A percentile compares a stretch with the other conserved stretches of the same genome.
Conservation (phyloP, 148 eudicot genomes). For the Dysphania ambrosioides region DNA sequence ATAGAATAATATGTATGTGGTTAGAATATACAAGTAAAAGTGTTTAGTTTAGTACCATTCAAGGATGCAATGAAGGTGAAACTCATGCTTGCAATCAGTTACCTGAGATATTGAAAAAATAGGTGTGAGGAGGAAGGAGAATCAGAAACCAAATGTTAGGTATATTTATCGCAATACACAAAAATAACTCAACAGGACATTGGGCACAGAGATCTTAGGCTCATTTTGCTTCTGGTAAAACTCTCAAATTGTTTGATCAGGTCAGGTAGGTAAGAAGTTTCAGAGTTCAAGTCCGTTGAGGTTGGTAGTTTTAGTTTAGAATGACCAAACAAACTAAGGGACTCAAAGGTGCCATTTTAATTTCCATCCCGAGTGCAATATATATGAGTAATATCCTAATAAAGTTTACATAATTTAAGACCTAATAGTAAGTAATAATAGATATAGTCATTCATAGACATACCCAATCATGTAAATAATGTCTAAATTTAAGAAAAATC, state of each 20-base stretch:
- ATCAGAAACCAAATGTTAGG: neutral
- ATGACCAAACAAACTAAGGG: too few relatives aligned
- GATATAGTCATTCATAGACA: neutral
- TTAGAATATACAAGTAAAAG: neutral
- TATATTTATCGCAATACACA: neutral
- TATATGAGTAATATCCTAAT: too few relatives aligned
- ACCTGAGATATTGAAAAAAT: conserved; percentile 37
- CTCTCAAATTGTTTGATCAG: neutral
- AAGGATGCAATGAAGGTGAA: conserved; percentile 96
- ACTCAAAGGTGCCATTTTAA: too few relatives aligned
- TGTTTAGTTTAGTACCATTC: conserved; percentile 57
- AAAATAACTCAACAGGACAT: neutral
- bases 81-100: conserved; percentile 86
- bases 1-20: neutral
- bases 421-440: neutral
- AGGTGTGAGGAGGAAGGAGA: neutral
- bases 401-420: neutral
- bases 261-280: neutral
- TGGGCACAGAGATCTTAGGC: too few relatives aligned
- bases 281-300: neutral
- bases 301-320: too few relatives aligned
- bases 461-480: neutral
- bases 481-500: neutral
- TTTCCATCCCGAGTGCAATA: too few relatives aligned
- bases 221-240: too few relatives aligned